phyloP scores from a whole-genome alignment of 805 yeast species.

The Debaryomyces prosopidis region DNA sequence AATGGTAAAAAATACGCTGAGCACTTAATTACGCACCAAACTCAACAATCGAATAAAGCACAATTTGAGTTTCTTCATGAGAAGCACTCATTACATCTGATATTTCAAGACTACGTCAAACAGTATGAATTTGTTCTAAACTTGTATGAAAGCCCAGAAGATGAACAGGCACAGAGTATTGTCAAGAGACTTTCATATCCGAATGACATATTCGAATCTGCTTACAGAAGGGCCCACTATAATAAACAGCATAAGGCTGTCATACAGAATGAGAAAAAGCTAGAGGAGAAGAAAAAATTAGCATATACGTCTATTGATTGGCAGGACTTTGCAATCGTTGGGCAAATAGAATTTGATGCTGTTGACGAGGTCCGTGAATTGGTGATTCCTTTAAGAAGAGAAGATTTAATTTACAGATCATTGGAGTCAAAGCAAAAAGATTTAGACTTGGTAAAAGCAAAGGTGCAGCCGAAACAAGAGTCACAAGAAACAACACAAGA shows the following conservation, averaged over 20 bases:
- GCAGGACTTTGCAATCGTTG: conserved; percentile 78
- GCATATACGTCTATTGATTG: conserved; percentile 81
- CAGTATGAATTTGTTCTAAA: conserved; percentile 50
- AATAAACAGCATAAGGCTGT: conserved; percentile 37
- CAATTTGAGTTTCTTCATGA: conserved; percentile 70
- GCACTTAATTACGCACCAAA: conserved; percentile 36
- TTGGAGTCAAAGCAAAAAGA: conserved; percentile 50
- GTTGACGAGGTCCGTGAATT: conserved; percentile 59
- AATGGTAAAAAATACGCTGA: conserved; percentile 51
- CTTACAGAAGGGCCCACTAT: conserved; percentile 60
- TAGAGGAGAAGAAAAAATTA: conserved; percentile 39
- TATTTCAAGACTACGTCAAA: conserved; percentile 49
- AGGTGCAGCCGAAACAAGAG: conserved; percentile 8
- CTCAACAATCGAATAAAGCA: conserved; percentile 35
- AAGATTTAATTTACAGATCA: conserved; percentile 62
- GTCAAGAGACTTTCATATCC: conserved; percentile 15
- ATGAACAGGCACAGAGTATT: conserved; percentile 6
- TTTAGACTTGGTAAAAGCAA: conserved; percentile 11
- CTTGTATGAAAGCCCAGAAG: conserved; percentile 11
- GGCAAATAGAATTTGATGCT: conserved; percentile 63
- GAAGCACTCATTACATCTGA: conserved; percentile 57
- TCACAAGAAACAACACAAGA: background rate
- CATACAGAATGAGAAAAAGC: conserved; percentile 25
- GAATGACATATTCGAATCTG: conserved; percentile 42
- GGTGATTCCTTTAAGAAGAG: conserved; percentile 53